Conservation (phyloP, 2,329 filamentous ascomycete species). For the Aspergillus tamarii region DNA sequence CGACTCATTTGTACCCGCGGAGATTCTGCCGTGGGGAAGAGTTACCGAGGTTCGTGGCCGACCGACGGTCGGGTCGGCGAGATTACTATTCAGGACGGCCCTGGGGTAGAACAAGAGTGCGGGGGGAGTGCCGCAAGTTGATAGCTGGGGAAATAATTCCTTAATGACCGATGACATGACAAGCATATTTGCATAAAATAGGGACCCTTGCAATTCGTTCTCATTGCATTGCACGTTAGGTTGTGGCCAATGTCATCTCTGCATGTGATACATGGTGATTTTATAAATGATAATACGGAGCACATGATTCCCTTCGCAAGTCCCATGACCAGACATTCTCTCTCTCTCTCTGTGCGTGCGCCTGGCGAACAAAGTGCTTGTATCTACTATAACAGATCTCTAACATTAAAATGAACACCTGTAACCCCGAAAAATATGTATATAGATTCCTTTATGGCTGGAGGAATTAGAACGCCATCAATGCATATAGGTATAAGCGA, state of each 20-base stretch:
- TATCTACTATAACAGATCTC: neutral
- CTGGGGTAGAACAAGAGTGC: neutral
- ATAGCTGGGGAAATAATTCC: neutral
- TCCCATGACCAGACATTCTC: neutral
- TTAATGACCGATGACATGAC: neutral
- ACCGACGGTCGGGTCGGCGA: neutral
- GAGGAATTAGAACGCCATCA: neutral
- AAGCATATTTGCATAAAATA: neutral
- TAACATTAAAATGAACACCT: neutral
- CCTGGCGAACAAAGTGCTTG: neutral
- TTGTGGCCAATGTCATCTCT: slow-evolving; percentile 7
- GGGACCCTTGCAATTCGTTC: neutral
- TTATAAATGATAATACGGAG: neutral
- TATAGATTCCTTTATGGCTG: neutral
- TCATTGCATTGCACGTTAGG: neutral
- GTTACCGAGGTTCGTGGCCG: slow-evolving; percentile 36
- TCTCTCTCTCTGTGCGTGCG: too few relatives aligned
- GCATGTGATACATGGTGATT: slow-evolving; percentile 4
- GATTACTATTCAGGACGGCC: slow-evolving; percentile 6
- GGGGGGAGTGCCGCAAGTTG: neutral
- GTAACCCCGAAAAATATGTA: neutral
- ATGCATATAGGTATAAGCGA: slow-evolving; percentile 2
- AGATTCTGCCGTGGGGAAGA: slow-evolving; percentile 30
- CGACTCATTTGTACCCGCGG: slow-evolving; percentile 26
- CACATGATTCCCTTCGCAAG: neutral